A percentile compares a stretch with the other conserved stretches of the same genome.
These are phyloP conservation scores for Clavispora phyllophila DNA, from an alignment of 805 yeast genomes.

Conservation along the genomic window DNA sequence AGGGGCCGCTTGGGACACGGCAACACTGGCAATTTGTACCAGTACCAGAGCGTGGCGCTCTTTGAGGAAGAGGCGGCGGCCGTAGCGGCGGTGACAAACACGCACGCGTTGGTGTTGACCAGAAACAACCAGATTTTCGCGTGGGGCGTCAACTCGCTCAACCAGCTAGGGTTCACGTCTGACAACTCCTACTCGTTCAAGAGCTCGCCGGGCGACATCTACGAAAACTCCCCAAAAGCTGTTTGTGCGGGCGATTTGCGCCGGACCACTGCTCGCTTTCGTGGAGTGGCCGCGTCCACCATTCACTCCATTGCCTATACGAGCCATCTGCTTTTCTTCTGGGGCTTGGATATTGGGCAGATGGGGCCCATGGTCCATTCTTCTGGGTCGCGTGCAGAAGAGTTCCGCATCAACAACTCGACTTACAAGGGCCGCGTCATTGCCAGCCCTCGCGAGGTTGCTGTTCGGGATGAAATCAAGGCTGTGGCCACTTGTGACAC, in stretches of 20 bases:
- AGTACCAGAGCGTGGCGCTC: constrained; percentile 39
- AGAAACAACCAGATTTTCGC: constrained; percentile 51
- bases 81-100: constrained; percentile 46
- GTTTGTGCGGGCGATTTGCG: constrained; percentile 41
- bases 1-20: constrained; percentile 68
- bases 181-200: constrained; percentile 11
- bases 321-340: constrained; percentile 44
- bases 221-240: constrained; percentile 34
- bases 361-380: constrained; percentile 44
- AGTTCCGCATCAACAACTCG: constrained; percentile 24
- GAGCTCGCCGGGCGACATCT: constrained; percentile 23
- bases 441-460: constrained; percentile 33
- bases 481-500: constrained; percentile 61
- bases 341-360: constrained; percentile 85
- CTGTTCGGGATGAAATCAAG: constrained; percentile 46
- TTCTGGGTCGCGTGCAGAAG: constrained; percentile 7
- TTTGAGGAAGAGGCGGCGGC: constrained; percentile 17
- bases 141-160: constrained; percentile 73
- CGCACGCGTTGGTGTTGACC: constrained; percentile 62
- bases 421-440: constrained; percentile 35
- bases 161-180: constrained; percentile 54
- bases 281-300: constrained; percentile 57
- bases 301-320: constrained; percentile 64
- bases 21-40: constrained; percentile 32
- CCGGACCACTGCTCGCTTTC: constrained; percentile 23